Conservation (phyloP, 129 eudicot genomes). For the Logfia minima region DNA sequence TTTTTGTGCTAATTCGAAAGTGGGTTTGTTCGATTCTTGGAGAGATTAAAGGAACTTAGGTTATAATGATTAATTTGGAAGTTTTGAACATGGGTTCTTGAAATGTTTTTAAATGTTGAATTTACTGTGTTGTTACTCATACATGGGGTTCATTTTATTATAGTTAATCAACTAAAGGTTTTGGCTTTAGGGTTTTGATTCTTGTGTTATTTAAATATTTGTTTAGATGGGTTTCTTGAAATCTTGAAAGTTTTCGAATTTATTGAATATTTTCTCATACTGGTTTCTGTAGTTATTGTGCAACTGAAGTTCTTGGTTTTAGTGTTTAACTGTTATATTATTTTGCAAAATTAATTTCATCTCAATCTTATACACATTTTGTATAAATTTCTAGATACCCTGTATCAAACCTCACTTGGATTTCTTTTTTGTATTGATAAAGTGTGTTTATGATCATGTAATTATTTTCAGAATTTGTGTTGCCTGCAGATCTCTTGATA, state of each 20-base stretch:
- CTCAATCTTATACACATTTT: background rate
- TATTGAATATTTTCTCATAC: background rate
- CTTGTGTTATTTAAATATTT: background rate
- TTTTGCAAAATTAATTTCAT: background rate
- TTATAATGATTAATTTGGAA: background rate
- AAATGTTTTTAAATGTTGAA: constrained; percentile 6
- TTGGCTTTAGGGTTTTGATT: constrained; percentile 27
- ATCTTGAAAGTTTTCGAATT: background rate
- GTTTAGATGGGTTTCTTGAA: background rate
- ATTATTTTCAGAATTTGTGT: background rate
- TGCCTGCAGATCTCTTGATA: constrained; percentile 23
- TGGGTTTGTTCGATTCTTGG: background rate
- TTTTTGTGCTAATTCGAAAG: constrained; percentile 8
- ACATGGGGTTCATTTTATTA: background rate
- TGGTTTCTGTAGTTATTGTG: background rate
- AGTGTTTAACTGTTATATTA: constrained; percentile 8
- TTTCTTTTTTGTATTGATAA: constrained; percentile 14
- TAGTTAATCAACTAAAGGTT: background rate
- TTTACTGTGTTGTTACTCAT: constrained; percentile 12
- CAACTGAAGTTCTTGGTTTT: constrained; percentile 9
- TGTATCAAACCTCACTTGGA: background rate
- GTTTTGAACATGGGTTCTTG: constrained; percentile 14
- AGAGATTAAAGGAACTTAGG: background rate
- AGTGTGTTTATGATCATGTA: constrained; percentile 12
- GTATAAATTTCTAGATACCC: background rate